These are phyloP conservation scores for Myriosclerotinia duriaeana DNA, from an alignment of 2,329 filamentous ascomycete species.

Conservation along the genomic window DNA sequence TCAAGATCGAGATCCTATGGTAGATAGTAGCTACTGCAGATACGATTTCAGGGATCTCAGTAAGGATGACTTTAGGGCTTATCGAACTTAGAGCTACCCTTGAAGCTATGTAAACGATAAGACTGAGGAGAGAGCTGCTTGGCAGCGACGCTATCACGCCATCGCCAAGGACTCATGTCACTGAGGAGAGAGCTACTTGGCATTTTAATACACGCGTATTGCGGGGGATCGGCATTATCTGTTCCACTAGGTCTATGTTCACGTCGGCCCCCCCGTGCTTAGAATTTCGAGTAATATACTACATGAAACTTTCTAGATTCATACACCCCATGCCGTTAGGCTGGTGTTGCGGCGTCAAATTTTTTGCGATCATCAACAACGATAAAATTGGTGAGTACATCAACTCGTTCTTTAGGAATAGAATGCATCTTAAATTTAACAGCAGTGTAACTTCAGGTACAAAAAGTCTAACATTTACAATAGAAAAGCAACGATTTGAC, in stretches of 20 bases:
- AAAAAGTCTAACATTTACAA: background rate
- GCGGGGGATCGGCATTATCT: background rate
- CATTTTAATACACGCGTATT: background rate
- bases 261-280: background rate
- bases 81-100: background rate
- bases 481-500: background rate
- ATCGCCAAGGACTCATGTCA: background rate
- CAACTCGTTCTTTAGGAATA: background rate
- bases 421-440: background rate
- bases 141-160: background rate
- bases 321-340: background rate
- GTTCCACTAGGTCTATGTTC: background rate
- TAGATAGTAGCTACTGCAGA: background rate
- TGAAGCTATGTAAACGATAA: background rate
- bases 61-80: background rate
- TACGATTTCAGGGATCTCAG: background rate
- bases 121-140: background rate
- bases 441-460: background rate
- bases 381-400: background rate
- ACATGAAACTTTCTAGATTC: background rate
- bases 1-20: background rate
- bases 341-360: background rate
- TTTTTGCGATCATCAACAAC: too few species aligned
- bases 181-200: background rate
- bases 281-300: background rate